Conservation (phyloP, 192 early-diverging fungal species). For the Coemansia sp. region DNA sequence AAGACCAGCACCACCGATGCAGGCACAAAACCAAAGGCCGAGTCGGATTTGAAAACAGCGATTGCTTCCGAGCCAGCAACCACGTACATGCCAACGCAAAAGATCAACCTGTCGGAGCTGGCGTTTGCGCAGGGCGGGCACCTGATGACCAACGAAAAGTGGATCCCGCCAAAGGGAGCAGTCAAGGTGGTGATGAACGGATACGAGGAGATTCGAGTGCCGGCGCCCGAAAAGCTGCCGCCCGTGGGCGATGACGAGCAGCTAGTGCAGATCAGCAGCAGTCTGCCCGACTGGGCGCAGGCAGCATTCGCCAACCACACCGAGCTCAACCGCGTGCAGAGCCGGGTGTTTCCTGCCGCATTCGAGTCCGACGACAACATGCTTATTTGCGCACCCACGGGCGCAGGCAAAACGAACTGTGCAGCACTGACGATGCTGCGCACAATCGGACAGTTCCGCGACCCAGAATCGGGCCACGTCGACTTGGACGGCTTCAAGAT, state of each 20-base stretch:
- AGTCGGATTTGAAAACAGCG: neutral
- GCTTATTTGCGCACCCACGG: slow-evolving; percentile 97
- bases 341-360: slow-evolving; percentile 81
- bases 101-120: slow-evolving; percentile 78
- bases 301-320: slow-evolving; percentile 68
- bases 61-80: slow-evolving; percentile 13
- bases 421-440: slow-evolving; percentile 95
- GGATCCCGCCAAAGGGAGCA: slow-evolving; percentile 87
- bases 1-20: neutral
- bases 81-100: slow-evolving; percentile 16
- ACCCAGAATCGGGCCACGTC: slow-evolving; percentile 70
- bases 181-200: slow-evolving; percentile 85
- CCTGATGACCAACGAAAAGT: slow-evolving; percentile 97
- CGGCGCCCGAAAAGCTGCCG: slow-evolving; percentile 70
- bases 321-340: slow-evolving; percentile 88
- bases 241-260: slow-evolving; percentile 67
- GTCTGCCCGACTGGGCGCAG: slow-evolving; percentile 81
- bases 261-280: slow-evolving; percentile 59
- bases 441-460: slow-evolving; percentile 78
- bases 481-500: slow-evolving; percentile 90
- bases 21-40: neutral
- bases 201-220: slow-evolving; percentile 95
- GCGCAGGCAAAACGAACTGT: slow-evolving; percentile 98
- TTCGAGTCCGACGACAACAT: slow-evolving; percentile 90
- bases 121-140: slow-evolving; percentile 92